Percentiles rank a stretch among this genome's conserved stretches.
Conservation (phyloP, 805 yeast species). For the Kodamaea restingae region DNA sequence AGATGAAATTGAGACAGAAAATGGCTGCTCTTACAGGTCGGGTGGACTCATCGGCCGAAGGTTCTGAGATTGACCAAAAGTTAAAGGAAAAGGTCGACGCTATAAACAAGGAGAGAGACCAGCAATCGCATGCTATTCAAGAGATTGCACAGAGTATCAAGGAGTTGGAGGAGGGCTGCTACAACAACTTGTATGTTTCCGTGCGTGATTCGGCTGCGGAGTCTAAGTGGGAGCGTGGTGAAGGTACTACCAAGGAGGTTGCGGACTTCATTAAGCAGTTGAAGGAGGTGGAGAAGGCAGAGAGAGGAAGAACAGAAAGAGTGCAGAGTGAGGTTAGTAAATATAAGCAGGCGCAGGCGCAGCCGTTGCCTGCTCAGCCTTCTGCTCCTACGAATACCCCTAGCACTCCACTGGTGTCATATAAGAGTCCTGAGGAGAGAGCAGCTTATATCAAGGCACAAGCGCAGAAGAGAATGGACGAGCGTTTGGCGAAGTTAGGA, state of each 20-base stretch:
- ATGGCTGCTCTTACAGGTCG: conserved; percentile 94
- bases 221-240: conserved; percentile 77
- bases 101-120: conserved; percentile 51
- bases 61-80: conserved; percentile 51
- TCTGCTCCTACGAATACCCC: conserved; percentile 9
- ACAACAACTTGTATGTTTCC: conserved; percentile 38
- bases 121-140: conserved; percentile 55
- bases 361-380: conserved; percentile 11
- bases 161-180: conserved; percentile 52
- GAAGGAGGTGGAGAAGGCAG: conserved; percentile 8
- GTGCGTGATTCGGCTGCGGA: conserved; percentile 47
- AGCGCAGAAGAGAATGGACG: conserved; percentile 72
- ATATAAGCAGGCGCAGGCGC: not conserved
- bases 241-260: conserved; percentile 66
- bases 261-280: conserved; percentile 57
- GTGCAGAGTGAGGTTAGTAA: not conserved
- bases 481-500: conserved; percentile 77
- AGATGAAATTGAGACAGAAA: conserved; percentile 73
- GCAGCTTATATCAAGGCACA: conserved; percentile 81
- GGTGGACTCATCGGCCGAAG: conserved; percentile 40
- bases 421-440: conserved; percentile 58
- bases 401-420: conserved; percentile 13
- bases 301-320: conserved; percentile 4
- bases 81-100: conserved; percentile 49
- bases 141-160: conserved; percentile 73